Percentiles rank a stretch among this genome's conserved stretches.
These are phyloP conservation scores for Talaromyces sp. DNA, from an alignment of 2,329 filamentous ascomycete species.

Conservation along the genomic window DNA sequence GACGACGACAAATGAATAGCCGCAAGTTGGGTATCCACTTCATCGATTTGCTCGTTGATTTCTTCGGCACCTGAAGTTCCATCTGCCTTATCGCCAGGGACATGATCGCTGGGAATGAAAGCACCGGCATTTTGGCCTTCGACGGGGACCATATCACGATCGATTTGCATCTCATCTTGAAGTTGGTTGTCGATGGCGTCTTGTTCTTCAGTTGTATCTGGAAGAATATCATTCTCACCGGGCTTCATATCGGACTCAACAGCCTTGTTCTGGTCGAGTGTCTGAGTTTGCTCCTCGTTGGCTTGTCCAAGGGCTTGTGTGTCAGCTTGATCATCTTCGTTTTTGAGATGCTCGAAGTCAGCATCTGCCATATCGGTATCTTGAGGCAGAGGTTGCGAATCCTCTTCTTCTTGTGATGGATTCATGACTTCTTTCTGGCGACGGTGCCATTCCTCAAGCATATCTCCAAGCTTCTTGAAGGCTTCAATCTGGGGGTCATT, in stretches of 20 bases:
- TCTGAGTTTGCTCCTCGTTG: slow-evolving; percentile 80
- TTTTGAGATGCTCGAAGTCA: slow-evolving; percentile 92
- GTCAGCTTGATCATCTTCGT: slow-evolving; percentile 80
- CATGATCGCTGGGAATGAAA: slow-evolving; percentile 56
- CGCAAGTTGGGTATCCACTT: slow-evolving; percentile 62
- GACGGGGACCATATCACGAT: slow-evolving; percentile 36
- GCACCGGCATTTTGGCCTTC: slow-evolving; percentile 50
- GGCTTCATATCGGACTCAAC: slow-evolving; percentile 67
- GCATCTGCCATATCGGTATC: slow-evolving; percentile 73
- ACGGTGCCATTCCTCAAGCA: slow-evolving; percentile 88
- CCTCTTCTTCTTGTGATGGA: slow-evolving; percentile 56
- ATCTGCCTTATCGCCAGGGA: slow-evolving; percentile 29
- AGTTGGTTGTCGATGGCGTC: slow-evolving; percentile 50
- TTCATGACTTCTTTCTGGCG: slow-evolving; percentile 81
- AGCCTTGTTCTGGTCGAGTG: slow-evolving; percentile 86
- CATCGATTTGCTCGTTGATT: slow-evolving; percentile 48
- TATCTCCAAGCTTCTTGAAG: slow-evolving; percentile 93
- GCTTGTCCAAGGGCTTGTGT: slow-evolving; percentile 89
- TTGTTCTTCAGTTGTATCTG: slow-evolving; percentile 51
- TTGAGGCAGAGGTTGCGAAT: slow-evolving; percentile 56
- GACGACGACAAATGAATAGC: slow-evolving; percentile 70
- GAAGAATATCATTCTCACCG: slow-evolving; percentile 60
- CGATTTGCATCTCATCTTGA: slow-evolving; percentile 49
- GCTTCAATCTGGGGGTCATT: slow-evolving; percentile 62
- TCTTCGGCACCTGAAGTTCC: slow-evolving; percentile 44